Evolutionary conservation across 352 stramenopile species (phyloP), one percentile per base, ranked within the genome.

Genomic region (Pythium insidiosum): DNA sequence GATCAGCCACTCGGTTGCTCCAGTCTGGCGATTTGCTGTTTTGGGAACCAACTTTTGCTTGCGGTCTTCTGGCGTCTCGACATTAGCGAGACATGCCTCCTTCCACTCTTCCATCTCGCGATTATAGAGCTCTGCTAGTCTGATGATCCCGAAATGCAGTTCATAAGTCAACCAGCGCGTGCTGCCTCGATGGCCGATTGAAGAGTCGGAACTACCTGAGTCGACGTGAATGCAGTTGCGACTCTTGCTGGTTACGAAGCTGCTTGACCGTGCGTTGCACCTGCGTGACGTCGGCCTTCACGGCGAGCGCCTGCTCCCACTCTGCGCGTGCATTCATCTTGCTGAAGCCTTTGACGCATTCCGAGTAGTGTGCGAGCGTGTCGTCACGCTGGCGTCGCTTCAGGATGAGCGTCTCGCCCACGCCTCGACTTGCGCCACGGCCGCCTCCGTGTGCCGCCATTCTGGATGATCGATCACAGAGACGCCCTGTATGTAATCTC

Each of bases 211-310:
- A 45, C 10, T 42, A 84, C 74, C 61, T 42, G 18, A 87, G 58
- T 2, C 66, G 65, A 6, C 74, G 53, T 10, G 66, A 82, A 37
- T 87, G 74, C 13, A 90, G 56, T 24, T 86, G 54, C 18, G 74
- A 86, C 53, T 90, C 77, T 30, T 84, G 61, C 47, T 90, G 74
- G 37, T 88, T 86, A 52, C 80, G 81, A 20, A 90, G 53, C n/a
- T 56, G 63, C 6, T 38, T 25, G 12, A 78, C 50, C 19, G 63
- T 58, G 20, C 62, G 60, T 28, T 77, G 60, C 15, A 85, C 53
- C 19, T 84, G 56, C 15, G 61, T 65, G 18, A n/a, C 42, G 19
- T 86, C 68, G 1, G 63, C 47, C 47, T 84, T 84, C 4, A 65
- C 51, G 13, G 77, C 55, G 7, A 86, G 56, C 28, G 70, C 60